A percentile compares a stretch with the other conserved stretches of the same genome.
These are phyloP conservation scores for Gossypium arboreum DNA, from an alignment of 345 rosid species.

Conservation along the genomic window DNA sequence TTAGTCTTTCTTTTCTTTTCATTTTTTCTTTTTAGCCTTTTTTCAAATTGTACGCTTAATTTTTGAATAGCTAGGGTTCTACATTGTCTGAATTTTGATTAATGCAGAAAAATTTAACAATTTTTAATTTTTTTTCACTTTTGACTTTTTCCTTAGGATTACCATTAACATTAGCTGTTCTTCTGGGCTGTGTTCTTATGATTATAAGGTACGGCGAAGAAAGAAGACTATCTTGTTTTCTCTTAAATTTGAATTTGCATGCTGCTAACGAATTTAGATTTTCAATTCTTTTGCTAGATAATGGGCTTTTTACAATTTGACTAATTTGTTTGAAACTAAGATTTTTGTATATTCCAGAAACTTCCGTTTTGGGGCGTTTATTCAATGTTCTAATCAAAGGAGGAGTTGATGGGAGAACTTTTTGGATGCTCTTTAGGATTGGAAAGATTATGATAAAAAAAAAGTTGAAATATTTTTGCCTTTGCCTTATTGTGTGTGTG, in stretches of 20 bases:
- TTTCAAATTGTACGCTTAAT: constrained; percentile 7
- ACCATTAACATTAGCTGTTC: constrained; percentile 13
- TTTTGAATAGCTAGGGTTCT: constrained; percentile 2
- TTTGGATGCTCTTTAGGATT: background rate
- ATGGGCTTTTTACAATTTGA: background rate
- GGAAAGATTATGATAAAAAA: background rate
- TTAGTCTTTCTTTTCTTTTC: background rate
- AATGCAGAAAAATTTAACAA: background rate
- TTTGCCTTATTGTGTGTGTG: no score
- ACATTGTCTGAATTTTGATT: constrained; percentile 5
- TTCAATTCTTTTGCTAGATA: background rate
- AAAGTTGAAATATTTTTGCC: background rate
- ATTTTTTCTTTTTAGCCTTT: background rate
- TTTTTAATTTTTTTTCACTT: background rate
- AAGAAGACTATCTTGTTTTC: background rate
- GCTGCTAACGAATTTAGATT: background rate
- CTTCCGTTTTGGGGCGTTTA: background rate
- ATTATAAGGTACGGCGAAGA: constrained; percentile 20
- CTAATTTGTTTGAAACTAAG: background rate
- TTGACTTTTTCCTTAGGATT: constrained; percentile 13
- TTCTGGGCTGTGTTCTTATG: constrained; percentile 27
- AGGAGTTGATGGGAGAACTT: background rate
- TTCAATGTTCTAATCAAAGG: background rate
- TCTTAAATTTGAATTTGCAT: background rate
- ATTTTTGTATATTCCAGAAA: background rate